These are phyloP conservation scores for Flaveria trinervia DNA, from an alignment of 129 eudicot genomes.

Conservation along the genomic window DNA sequence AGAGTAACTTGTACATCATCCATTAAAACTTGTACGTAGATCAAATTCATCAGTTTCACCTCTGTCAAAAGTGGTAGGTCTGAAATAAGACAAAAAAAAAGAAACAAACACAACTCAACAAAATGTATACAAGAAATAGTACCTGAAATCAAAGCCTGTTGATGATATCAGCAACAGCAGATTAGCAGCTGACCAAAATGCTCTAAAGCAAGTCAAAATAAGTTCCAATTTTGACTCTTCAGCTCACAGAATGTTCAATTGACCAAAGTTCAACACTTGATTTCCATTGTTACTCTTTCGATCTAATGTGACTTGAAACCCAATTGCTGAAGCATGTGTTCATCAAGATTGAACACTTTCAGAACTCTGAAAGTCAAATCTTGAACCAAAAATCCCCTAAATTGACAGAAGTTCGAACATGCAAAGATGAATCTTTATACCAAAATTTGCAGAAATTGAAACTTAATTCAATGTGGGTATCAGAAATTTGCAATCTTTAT, in stretches of 20 bases:
- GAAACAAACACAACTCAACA: background rate
- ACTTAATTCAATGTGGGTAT: conserved; percentile 32
- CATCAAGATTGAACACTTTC: conserved; percentile 22
- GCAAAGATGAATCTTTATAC: conserved; percentile 3
- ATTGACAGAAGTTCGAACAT: conserved; percentile 23
- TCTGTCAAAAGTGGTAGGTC: background rate
- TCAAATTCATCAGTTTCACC: background rate
- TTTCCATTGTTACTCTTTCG: background rate
- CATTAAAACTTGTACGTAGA: conserved; percentile 20
- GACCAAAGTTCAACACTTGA: conserved; percentile 24
- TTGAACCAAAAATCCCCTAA: background rate
- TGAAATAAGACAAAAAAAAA: background rate
- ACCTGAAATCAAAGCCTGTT: conserved; percentile 28
- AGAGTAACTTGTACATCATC: conserved; percentile 16
- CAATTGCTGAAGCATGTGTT: conserved; percentile 26
- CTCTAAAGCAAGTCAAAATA: conserved; percentile 14
- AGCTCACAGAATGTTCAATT: conserved; percentile 16
- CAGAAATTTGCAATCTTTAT: conserved; percentile 30
- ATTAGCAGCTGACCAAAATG: background rate
- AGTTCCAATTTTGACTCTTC: conserved; percentile 35
- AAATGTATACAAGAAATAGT: conserved; percentile 23
- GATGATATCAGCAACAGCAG: conserved; percentile 22
- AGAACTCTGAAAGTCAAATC: conserved; percentile 8
- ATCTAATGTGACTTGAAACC: conserved; percentile 7
- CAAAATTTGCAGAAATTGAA: conserved; percentile 22